Evolutionary conservation across 176 grass and related monocot genomes (phyloP), one percentile per base, ranked within the genome.

Genomic region (Raddia distichophylla): DNA sequence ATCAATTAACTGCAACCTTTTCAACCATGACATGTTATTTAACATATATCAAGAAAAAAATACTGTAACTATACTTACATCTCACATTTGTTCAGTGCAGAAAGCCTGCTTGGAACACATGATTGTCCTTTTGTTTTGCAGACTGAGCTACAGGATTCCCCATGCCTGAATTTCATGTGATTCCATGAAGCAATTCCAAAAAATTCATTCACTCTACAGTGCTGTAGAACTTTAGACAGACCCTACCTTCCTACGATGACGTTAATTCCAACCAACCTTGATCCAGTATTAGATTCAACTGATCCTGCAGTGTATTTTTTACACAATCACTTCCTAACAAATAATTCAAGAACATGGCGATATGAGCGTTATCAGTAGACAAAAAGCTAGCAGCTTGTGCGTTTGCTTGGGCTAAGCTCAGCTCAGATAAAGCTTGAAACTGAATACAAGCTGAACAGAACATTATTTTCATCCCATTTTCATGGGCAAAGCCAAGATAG

Each of bases 81-180:
- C 62, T 93, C 87, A 61, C 96, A 98, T 90, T 71, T 85, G 79
- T 95, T 98, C 52, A 98, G 76, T 33, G 82, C 60, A 57, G 84
- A 91, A 57, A 95, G 91, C 65, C 82, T 93, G 74, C 85, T 93
- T 45, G 87, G 85, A 87, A 98, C 90, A 86, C 93, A 98, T 61
- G 93, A 91, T 73, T 98, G 90, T 18, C 93, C 93, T 76, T 70
- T 91, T 60, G 48, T 84, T 79, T 74, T 89, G 87, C 96, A 98
- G 40, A 80, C 87, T 60, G 70, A 87, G 57, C 80, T 93, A 85
- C 93, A 95, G 1, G 96, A 93, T 69, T 91, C 93, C 57, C 96
- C 91, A 14, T 78, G 72, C 90, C 93, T 95, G 65, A 82, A 62
- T 88, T 90, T 71, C 56, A 86, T 27, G 46, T 75, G 46, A 84